phyloP scores from a whole-genome alignment of 257 asterid species.

The Nicotiana attenuata region DNA sequence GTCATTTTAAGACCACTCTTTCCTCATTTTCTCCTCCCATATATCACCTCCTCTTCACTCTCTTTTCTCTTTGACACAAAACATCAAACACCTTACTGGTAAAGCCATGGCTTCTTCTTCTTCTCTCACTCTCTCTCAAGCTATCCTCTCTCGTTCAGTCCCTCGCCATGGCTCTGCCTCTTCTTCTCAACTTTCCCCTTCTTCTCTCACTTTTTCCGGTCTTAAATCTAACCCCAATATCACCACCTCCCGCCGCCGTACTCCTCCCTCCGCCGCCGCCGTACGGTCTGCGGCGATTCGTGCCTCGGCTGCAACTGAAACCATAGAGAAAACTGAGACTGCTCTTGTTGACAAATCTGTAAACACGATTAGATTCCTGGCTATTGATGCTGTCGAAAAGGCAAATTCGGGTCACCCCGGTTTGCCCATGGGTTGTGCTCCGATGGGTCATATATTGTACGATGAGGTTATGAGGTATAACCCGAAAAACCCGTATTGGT shows the following conservation, averaged over 20 bases:
- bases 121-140: conserved; percentile 85
- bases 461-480: conserved; percentile 81
- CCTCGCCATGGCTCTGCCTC: conserved; percentile 32
- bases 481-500: conserved; percentile 87
- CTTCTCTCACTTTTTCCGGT: conserved; percentile 48
- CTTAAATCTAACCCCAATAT: conserved; percentile 44
- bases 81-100: not conserved
- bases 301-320: conserved; percentile 60
- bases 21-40: conserved; percentile 10
- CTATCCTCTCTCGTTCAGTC: conserved; percentile 62
- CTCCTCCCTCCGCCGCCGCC: conserved; percentile 28
- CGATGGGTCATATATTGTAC: conserved; percentile 78
- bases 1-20: not conserved
- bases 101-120: conserved; percentile 85
- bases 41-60: conserved; percentile 15
- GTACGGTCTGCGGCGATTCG: conserved; percentile 17
- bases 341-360: conserved; percentile 62
- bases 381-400: conserved; percentile 85
- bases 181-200: conserved; percentile 18
- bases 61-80: conserved; percentile 2
- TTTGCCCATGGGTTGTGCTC: conserved; percentile 89
- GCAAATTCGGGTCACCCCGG: conserved; percentile 95
- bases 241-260: conserved; percentile 19
- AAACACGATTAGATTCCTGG: conserved; percentile 72
- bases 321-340: conserved; percentile 47